phyloP scores from a whole-genome alignment of 345 rosid species.

The Hirschfeldia incana region DNA sequence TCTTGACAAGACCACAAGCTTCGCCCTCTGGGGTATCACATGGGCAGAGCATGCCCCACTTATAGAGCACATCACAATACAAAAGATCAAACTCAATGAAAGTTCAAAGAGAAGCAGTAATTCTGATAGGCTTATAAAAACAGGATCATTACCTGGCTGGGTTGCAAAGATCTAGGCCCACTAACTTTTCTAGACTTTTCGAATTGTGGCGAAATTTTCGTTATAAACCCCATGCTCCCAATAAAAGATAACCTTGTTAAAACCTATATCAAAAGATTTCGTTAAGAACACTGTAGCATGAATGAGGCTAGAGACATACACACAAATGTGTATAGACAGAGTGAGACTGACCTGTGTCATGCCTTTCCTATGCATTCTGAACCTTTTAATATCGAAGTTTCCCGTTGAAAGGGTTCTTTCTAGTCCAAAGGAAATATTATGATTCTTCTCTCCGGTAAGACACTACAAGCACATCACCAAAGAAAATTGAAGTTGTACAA shows the following conservation, averaged over 20 bases:
- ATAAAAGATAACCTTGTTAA: slow-evolving; percentile 82
- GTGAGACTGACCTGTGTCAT: slow-evolving; percentile 73
- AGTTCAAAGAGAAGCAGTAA: slow-evolving; percentile 9
- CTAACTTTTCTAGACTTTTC: slow-evolving; percentile 99
- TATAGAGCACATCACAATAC: not conserved
- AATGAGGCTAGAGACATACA: slow-evolving; percentile 19
- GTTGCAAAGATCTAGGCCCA: slow-evolving; percentile 98
- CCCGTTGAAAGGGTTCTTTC: slow-evolving; percentile 95
- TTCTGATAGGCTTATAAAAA: slow-evolving; percentile 13
- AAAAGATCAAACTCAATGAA: not conserved
- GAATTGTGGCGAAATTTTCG: slow-evolving; percentile 79
- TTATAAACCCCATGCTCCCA: slow-evolving; percentile 75
- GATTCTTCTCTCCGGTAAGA: slow-evolving; percentile 40
- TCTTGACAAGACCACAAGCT: slow-evolving; percentile 95
- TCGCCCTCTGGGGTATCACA: slow-evolving; percentile 99
- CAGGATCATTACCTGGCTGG: slow-evolving; percentile 72
- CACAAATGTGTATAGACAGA: slow-evolving; percentile 13
- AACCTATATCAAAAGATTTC: slow-evolving; percentile 50
- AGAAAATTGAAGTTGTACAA: not conserved
- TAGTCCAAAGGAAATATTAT: slow-evolving; percentile 54
- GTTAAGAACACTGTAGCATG: slow-evolving; percentile 21
- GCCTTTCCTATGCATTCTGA: slow-evolving; percentile 96
- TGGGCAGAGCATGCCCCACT: slow-evolving; percentile 99
- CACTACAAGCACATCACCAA: slow-evolving; percentile 37
- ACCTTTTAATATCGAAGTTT: slow-evolving; percentile 86